Evolutionary conservation across 116 monocot species (phyloP).

Genomic region (Cymodocea nodosa): DNA sequence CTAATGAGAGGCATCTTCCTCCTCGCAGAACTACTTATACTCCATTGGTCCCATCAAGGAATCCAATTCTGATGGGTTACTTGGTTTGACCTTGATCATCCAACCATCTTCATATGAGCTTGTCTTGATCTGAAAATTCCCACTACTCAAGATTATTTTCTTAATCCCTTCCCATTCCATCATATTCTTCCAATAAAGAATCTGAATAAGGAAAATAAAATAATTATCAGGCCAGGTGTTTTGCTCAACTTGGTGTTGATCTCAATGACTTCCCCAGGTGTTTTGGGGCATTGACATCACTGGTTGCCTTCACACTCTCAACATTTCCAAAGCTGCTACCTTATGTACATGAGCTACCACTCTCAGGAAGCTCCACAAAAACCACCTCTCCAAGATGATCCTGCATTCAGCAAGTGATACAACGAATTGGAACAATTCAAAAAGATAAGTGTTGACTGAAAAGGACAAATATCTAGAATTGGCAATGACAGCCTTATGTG

Average conservation of each 20-base stretch:
- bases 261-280: conserved; percentile 67
- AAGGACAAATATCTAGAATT: neutral
- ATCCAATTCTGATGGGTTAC: conserved; percentile 53
- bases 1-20: conserved; percentile 74
- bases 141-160: neutral
- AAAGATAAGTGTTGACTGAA: neutral
- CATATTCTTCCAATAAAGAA: neutral
- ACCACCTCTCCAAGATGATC: conserved; percentile 81
- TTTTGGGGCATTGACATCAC: conserved; percentile 75
- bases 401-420: conserved; percentile 14
- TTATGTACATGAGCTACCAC: conserved; percentile 29
- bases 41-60: conserved; percentile 52
- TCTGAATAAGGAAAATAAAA: neutral
- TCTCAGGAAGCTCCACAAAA: conserved; percentile 64
- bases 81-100: conserved; percentile 87
- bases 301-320: conserved; percentile 94
- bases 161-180: no score
- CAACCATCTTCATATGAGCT: conserved; percentile 85
- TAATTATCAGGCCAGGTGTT: conserved; percentile 17
- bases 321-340: conserved; percentile 58
- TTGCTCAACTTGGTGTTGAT: conserved; percentile 20
- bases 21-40: conserved; percentile 70
- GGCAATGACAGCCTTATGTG: neutral
- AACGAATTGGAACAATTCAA: neutral
- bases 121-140: conserved; percentile 48